Evolutionary conservation across 805 yeast genomes (phyloP), one percentile per base, ranked within the genome.

Genomic region (Starmerella asiatica): DNA sequence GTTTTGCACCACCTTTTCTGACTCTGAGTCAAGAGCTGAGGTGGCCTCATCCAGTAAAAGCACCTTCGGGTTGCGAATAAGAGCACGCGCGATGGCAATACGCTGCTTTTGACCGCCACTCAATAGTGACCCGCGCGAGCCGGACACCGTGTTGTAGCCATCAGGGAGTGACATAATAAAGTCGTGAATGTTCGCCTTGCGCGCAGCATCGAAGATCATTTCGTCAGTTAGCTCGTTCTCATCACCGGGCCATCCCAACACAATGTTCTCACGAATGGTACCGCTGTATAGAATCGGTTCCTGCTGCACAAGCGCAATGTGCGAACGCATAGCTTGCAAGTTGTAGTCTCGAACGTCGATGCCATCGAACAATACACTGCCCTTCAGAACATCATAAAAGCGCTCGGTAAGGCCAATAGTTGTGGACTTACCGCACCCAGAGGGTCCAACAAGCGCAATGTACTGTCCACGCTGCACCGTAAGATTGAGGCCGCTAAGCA

Each of bases 101-200:
- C 84, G 68, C 60, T 79, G 86, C 55, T 78, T 76, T 56, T 79
- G 86, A 11, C 86, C 86, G 29, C 85, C 86, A 4, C 81, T 74
- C 18, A 79, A 56, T 21, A 73, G 59, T 1, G 75, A 67, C 0
- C 79, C 79, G 34, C 74, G 61, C 7, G 70, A 57, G 1, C 79
- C 79, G 39, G 71, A 67, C 17, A 63, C 56, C 0, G 79, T 73
- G 39, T 74, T 73, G 50, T 72, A 74, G 2, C 76, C 76, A 32
- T 74, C 76, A 1, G 79, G 76, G 45, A 75, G 65, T 1, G 68
- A 57, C 55, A 58, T 59, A 36, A 74, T 68, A 48, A 73, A 73
- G 41, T 72, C 77, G 50, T 73, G 76, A 24, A 64, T 64, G 43
- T 74, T 73, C 34, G 79, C 79, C 53, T 69, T 70, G 38, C 58